Percentiles rank a stretch among this genome's conserved stretches.
These are phyloP conservation scores for Cercospora sojina DNA, from an alignment of 2,329 filamentous ascomycete species.

Conservation along the genomic window DNA sequence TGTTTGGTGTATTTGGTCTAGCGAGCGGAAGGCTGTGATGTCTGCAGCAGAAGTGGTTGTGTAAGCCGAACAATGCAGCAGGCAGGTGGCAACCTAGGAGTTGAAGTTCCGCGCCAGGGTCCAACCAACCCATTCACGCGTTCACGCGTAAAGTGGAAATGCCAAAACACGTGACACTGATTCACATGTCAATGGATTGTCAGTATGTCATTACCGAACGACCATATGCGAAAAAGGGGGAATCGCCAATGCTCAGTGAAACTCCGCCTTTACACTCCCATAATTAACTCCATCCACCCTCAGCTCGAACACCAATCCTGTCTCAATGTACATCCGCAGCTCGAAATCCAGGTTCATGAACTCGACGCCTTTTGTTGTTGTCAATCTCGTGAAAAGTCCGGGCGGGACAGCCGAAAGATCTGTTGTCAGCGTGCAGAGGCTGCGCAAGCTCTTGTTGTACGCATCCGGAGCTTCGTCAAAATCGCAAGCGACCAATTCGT, in stretches of 20 bases:
- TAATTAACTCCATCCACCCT: constrained; percentile 77
- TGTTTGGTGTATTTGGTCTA: constrained; percentile 7
- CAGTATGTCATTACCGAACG: not conserved
- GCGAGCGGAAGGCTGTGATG: not conserved
- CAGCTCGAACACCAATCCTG: constrained; percentile 72
- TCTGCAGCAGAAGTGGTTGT: not conserved
- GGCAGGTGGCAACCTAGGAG: constrained; percentile 7
- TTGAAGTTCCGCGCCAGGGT: not conserved
- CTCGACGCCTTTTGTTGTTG: constrained; percentile 74
- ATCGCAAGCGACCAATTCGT: constrained; percentile 76
- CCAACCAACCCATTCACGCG: constrained; percentile 1
- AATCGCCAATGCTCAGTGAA: constrained; percentile 45
- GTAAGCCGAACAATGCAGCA: constrained; percentile 2
- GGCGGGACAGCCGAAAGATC: constrained; percentile 74
- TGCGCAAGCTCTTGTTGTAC: constrained; percentile 55
- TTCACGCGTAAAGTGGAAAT: constrained; percentile 8
- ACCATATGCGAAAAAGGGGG: not conserved
- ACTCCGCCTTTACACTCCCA: constrained; percentile 74
- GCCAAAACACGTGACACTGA: not conserved
- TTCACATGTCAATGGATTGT: not conserved
- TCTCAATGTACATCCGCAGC: constrained; percentile 79
- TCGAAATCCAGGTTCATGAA: constrained; percentile 82
- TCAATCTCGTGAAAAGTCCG: constrained; percentile 70
- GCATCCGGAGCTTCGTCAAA: constrained; percentile 62
- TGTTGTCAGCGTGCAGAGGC: constrained; percentile 75